Evolutionary conservation across 2,329 filamentous ascomycete species (phyloP).

Genomic region (Madurella fahalii): DNA sequence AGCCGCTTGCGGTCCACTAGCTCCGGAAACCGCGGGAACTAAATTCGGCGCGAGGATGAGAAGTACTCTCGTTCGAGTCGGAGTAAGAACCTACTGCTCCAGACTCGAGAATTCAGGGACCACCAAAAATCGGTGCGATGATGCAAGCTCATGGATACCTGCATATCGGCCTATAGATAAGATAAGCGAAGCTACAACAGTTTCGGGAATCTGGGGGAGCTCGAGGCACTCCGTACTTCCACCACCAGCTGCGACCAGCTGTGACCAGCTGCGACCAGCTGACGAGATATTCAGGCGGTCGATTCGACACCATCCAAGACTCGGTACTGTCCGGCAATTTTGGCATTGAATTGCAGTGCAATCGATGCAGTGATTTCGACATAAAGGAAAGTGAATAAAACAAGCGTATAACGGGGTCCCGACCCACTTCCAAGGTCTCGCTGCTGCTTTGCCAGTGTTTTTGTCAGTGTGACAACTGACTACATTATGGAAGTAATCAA

Average conservation of each 20-base stretch:
- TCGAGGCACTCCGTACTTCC: no score
- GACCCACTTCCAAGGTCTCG: slow-evolving; percentile 57
- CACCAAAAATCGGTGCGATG: background rate
- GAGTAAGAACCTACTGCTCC: no score
- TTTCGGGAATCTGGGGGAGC: no score
- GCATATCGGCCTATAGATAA: background rate
- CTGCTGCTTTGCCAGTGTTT: slow-evolving; percentile 59
- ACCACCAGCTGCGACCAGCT: no score
- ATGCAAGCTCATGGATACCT: background rate
- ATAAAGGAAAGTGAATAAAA: slow-evolving; percentile 73
- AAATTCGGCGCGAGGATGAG: no score
- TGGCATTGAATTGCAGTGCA: slow-evolving; percentile 51
- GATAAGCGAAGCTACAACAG: background rate
- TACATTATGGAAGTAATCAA: slow-evolving; percentile 69
- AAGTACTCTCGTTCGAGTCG: no score
- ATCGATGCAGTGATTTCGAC: slow-evolving; percentile 77
- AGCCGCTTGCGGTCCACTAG: no score
- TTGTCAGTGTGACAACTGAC: slow-evolving; percentile 68
- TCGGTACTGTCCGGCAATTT: no score
- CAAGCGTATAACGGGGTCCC: slow-evolving; percentile 61
- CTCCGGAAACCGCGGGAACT: no score
- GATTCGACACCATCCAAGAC: no score
- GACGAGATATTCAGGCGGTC: no score
- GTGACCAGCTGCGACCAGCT: no score
- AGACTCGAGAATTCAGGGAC: background rate